Percentiles rank a stretch among this genome's conserved stretches.
Conservation (phyloP, 495 filamentous ascomycete genomes). For the Oleoguttula mirabilis region DNA sequence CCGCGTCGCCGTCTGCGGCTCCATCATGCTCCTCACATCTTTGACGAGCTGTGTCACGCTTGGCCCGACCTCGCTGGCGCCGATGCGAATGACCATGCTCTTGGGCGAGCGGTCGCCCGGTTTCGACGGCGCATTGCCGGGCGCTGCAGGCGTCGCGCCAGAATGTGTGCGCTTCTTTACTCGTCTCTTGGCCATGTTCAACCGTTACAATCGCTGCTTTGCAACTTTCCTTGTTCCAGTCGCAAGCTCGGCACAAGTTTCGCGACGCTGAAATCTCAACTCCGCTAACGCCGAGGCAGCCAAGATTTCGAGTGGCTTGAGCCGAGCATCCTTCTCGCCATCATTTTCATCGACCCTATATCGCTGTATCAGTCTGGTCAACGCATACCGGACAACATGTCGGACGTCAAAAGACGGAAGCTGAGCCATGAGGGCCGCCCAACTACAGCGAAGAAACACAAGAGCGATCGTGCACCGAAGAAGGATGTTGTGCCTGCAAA, state of each 20-base stretch:
- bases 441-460: conserved; percentile 7
- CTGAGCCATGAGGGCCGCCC: conserved; percentile 6
- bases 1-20: conserved; percentile 80
- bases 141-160: conserved; percentile 45
- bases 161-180: conserved; percentile 85
- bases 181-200: conserved; percentile 73
- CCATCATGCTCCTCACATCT: conserved; percentile 89
- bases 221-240: no score
- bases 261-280: no score
- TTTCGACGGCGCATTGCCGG: conserved; percentile 35
- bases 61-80: conserved; percentile 83
- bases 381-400: no score
- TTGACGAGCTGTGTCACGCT: conserved; percentile 84
- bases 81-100: conserved; percentile 96
- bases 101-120: conserved; percentile 56
- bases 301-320: conserved; percentile 2
- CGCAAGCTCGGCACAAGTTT: no score
- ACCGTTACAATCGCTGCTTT: no score
- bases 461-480: no score
- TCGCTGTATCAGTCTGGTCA: no score
- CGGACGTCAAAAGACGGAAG: conserved; percentile 19
- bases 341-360: no score
- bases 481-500: conserved; percentile 4
- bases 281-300: background rate
- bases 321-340: no score